Evolutionary conservation across 768 basidiomycete species (phyloP), one percentile per base, ranked within the genome.

Genomic region (Boletus rufocinnamomeus): DNA sequence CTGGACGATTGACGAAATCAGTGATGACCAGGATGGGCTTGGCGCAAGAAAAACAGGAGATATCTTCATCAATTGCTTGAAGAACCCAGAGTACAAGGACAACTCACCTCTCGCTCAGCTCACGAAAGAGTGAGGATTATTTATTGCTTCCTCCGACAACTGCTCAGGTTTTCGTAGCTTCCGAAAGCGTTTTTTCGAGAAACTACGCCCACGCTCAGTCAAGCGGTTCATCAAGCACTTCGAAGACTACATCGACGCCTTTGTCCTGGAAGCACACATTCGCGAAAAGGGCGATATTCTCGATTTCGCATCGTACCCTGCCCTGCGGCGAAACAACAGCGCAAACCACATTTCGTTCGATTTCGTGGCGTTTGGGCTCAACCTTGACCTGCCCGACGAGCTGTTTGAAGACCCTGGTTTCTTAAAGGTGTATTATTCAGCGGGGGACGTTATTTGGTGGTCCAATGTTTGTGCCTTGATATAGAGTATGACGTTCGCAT

Each of bases 381-480:
- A 80, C 46, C 78, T 86, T 48, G 84, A 90, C 69, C 75, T 89
- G 35, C 83, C 84, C 13, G 82, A 89, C 54, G 77, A 82, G 52
- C 78, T 88, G 19, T 83, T 83, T 60, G 76, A 84, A 48, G 77
- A 89, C 68, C 75, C 82, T 21, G 72, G 65, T 16, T 83, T 89
- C 66, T 74, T 77, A 67, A 75, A 76, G 41, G 78, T 84, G 38
- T 82, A 85, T 64, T 80, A 78, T 66, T 81, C 83, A 8, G 85
- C 83, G 11, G 80, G 80, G 43, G 88, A 90, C 69, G 77, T 86
- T 63, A 82, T 89, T 53, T 84, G 82, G 71, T 88, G 83, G 86
- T 75, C 87, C 23, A 89, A 90, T 69, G 87, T 88, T 59, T 71
- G 82, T 72, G 23, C 32, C 32, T 48, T 44, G 52, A 23, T 23